Evolutionary conservation across 2,329 filamentous ascomycete species (phyloP).

Genomic region (Alternaria ventricosa): DNA sequence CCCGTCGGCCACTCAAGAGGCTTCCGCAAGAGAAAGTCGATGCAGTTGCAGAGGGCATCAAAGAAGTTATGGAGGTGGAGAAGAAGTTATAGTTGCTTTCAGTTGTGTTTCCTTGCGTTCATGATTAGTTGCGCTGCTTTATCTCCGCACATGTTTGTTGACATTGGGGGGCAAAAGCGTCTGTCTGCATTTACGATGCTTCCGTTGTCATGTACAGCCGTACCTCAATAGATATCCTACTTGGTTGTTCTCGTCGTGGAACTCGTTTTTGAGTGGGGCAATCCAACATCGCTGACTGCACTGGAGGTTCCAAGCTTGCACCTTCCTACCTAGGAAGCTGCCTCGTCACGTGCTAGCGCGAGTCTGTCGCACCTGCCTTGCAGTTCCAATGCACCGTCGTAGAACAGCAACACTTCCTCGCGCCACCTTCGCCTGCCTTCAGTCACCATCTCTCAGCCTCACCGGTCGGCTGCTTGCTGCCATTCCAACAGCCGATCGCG

Average conservation of each 20-base stretch:
- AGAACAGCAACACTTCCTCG: background rate
- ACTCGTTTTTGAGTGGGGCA: background rate
- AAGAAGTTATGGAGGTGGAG: constrained; percentile 72
- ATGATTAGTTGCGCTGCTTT: constrained; percentile 1
- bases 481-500: background rate
- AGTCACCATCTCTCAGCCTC: background rate
- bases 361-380: background rate
- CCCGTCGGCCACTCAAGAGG: constrained; percentile 74
- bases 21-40: constrained; percentile 63
- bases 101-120: background rate
- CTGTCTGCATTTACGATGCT: constrained; percentile 20
- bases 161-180: constrained; percentile 11
- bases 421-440: background rate
- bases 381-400: background rate
- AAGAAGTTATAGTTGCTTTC: constrained; percentile 43
- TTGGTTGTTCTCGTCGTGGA: background rate
- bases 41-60: constrained; percentile 50
- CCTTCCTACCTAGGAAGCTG: background rate
- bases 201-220: constrained; percentile 23
- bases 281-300: background rate
- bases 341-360: background rate
- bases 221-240: constrained; percentile 15
- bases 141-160: constrained; percentile 2
- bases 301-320: background rate
- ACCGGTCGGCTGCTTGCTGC: background rate